phyloP scores from a whole-genome alignment of 2,329 filamentous ascomycete genomes.

The Neospermospora avenae region DNA sequence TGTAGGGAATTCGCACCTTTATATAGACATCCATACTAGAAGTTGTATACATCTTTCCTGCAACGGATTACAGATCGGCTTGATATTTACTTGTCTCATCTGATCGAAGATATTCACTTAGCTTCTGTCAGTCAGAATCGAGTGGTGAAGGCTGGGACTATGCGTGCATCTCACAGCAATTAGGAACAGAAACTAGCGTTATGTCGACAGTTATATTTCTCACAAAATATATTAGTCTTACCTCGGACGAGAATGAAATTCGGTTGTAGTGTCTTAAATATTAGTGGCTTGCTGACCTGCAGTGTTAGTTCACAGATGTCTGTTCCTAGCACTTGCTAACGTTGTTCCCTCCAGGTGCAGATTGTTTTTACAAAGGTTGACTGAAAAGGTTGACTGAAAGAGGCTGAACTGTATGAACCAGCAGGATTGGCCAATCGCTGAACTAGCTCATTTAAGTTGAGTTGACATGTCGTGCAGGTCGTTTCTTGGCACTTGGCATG shows the following conservation, averaged over 20 bases:
- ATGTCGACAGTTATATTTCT: not conserved
- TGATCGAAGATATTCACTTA: too few relatives aligned
- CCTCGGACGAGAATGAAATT: not conserved
- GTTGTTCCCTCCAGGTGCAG: not conserved
- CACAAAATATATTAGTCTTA: not conserved
- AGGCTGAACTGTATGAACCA: not conserved
- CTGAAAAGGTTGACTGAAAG: not conserved
- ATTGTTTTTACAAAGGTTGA: not conserved
- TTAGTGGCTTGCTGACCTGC: not conserved
- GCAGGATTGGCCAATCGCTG: not conserved
- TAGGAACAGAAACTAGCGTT: not conserved
- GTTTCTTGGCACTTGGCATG: too few relatives aligned
- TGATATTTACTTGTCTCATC: too few relatives aligned
- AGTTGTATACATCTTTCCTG: not conserved
- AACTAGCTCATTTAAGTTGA: not conserved
- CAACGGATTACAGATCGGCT: too few relatives aligned
- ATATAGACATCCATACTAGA: not conserved
- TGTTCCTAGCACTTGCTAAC: not conserved
- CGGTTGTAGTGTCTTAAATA: not conserved
- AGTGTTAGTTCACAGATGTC: not conserved
- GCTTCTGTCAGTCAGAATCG: too few relatives aligned
- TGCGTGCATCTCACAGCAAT: not conserved
- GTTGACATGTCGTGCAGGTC: too few relatives aligned
- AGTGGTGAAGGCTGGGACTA: not conserved
- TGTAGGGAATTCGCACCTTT: conserved; percentile 5